Evolutionary conservation across 2,329 filamentous ascomycete species (phyloP), one percentile per base, ranked within the genome.

Genomic region (Xylaria sp.): DNA sequence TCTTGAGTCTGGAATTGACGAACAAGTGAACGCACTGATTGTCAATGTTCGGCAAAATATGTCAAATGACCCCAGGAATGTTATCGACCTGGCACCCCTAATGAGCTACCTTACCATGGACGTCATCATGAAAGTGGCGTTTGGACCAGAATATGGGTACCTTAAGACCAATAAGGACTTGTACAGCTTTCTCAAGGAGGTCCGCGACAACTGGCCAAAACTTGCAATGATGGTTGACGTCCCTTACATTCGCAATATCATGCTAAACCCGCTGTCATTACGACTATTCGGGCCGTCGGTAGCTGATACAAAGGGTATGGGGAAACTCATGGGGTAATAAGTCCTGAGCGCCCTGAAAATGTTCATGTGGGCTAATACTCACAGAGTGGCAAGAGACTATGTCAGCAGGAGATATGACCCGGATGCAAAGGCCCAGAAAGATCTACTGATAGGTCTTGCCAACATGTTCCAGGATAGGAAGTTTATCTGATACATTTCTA

Each of bases 61-160:
- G 37, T 61, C 50, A 47, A 53, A 32, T 42, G 44, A 6, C 42
- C 27, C 42, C 5, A 23, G 42, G 8, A 2, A 13, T 40, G n/a
- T 63, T 48, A 2, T 64, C 29, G 61, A 64, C 44, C 35, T 64
- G 18, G 61, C 42, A 1, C 61, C 61, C 44, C 21, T 64, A 18
- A 58, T 64, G 53, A 64, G 61, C 44, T 64, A 60, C n/a, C 10
- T 65, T 18, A 61, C 71, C 72, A 29, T 57, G 54, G 86, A 88
- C 66, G 82, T 85, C 29, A 84, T 88, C 65, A 84, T 81, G 25
- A 80, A 81, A 54, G 71, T 87, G 12, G 83, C 82, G 0, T 83
- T 87, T 42, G 85, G 85, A n/a, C 69, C 81, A 44, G 77, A 81
- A 21, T 85, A 85, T 70, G 84, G 84, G 4, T 83, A 82, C 68